Evolutionary conservation across 2,329 filamentous ascomycete species (phyloP).

Genomic region (Aspergillus thermomutatus): DNA sequence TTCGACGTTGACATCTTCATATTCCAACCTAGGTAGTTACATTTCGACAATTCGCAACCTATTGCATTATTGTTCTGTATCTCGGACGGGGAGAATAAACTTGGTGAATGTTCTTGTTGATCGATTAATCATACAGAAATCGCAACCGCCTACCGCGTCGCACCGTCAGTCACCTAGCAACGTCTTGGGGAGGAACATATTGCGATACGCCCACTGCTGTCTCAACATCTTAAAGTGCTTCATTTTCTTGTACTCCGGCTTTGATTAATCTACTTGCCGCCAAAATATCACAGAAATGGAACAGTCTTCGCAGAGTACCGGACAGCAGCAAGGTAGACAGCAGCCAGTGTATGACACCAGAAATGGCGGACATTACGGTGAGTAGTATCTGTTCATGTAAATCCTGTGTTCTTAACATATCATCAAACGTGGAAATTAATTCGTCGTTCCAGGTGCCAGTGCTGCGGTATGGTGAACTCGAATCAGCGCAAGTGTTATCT

Average conservation of each 20-base stretch:
- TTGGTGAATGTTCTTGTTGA: background rate
- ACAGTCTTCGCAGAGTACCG: slow-evolving; percentile 51
- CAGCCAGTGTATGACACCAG: slow-evolving; percentile 68
- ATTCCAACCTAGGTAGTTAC: background rate
- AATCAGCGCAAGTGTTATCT: slow-evolving; percentile 1
- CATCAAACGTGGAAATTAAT: slow-evolving; percentile 6
- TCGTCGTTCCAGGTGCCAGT: slow-evolving; percentile 56
- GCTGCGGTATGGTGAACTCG: slow-evolving; percentile 55
- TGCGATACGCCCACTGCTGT: background rate
- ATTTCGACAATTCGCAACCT: background rate
- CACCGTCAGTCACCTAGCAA: background rate
- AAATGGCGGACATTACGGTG: slow-evolving; percentile 76
- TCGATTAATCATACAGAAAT: background rate
- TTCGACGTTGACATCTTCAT: background rate
- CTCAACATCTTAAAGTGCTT: background rate
- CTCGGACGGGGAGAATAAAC: background rate
- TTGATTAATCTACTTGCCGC: background rate
- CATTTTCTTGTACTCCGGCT: background rate
- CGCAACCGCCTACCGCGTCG: background rate
- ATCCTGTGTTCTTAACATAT: background rate
- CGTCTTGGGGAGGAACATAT: background rate
- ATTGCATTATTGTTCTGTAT: background rate
- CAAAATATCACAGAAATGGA: slow-evolving; percentile 46
- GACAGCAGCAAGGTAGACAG: slow-evolving; percentile 59
- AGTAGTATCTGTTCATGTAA: slow-evolving; percentile 20